Percentiles rank a stretch among this genome's conserved stretches.
phyloP scores from a whole-genome alignment of 495 filamentous ascomycete genomes.

The Filosporella fistucella region DNA sequence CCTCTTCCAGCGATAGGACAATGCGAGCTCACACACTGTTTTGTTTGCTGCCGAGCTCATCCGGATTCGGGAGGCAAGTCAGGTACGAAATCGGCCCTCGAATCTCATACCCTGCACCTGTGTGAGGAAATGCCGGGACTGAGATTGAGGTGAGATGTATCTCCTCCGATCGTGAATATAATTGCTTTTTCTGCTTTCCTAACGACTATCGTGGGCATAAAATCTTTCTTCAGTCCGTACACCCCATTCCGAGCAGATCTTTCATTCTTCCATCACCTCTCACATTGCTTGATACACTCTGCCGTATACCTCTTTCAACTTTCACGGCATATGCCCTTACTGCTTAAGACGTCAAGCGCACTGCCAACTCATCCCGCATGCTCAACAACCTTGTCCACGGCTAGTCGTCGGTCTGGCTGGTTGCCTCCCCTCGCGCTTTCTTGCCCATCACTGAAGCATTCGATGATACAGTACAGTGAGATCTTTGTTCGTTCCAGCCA shows the following conservation, averaged over 20 bases:
- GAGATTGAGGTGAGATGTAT: background rate
- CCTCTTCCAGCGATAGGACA: constrained; percentile 10
- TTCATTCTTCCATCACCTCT: constrained; percentile 10
- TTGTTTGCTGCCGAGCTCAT: background rate
- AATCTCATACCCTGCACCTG: background rate
- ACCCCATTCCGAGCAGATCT: background rate
- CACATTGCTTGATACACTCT: constrained; percentile 25
- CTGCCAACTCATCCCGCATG: constrained; percentile 92
- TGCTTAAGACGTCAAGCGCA: constrained; percentile 64
- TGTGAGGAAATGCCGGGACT: background rate
- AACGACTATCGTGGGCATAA: constrained; percentile 9
- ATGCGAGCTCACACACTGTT: background rate
- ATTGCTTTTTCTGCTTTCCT: constrained; percentile 8
- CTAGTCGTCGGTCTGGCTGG: constrained; percentile 46
- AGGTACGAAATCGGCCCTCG: too few species aligned
- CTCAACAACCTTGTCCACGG: constrained; percentile 41
- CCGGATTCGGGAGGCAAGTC: constrained; percentile 1
- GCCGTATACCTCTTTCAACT: constrained; percentile 36
- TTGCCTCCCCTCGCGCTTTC: constrained; percentile 30
- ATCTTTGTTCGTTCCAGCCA: constrained; percentile 20
- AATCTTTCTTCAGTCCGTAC: background rate
- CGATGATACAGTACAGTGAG: constrained; percentile 11
- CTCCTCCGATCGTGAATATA: background rate
- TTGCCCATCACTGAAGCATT: constrained; percentile 9
- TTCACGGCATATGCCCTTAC: constrained; percentile 48